A percentile compares a stretch with the other conserved stretches of the same genome.
Conservation (phyloP, 345 rosid genomes). For the Gossypium ekmanianum region DNA sequence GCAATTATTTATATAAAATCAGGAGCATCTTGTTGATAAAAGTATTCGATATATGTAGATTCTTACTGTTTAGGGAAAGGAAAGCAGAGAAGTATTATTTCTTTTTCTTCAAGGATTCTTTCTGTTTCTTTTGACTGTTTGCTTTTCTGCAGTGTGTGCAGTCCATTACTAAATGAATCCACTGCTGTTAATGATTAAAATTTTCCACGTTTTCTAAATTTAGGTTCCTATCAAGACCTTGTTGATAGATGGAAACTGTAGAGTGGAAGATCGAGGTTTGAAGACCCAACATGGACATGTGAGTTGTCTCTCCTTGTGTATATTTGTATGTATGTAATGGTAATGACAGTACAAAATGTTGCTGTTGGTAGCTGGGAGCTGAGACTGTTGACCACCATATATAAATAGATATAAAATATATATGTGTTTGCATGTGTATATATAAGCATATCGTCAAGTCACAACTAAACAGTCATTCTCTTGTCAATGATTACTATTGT, state of each 20-base stretch:
- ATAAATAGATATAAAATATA: neutral
- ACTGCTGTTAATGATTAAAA: neutral
- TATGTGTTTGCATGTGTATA: neutral
- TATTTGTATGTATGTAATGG: neutral
- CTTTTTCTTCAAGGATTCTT: neutral
- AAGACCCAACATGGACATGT: constrained; percentile 98
- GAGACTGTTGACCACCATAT: neutral
- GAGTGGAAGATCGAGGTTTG: constrained; percentile 99
- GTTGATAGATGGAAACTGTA: constrained; percentile 92
- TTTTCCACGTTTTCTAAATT: constrained; percentile 21
- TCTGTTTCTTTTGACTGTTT: constrained; percentile 1
- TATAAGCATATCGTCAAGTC: neutral
- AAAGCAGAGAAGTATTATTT: neutral
- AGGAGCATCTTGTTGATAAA: constrained; percentile 17
- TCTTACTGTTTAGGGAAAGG: neutral
- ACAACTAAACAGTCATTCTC: neutral
- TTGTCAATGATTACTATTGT: neutral
- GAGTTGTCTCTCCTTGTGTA: constrained; percentile 25
- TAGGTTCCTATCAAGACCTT: constrained; percentile 98
- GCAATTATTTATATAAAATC: constrained; percentile 10
- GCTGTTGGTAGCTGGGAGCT: neutral
- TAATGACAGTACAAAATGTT: neutral
- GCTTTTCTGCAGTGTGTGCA: neutral
- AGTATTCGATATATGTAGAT: neutral
- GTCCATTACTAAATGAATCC: neutral